Conservation (phyloP, 208 protist species). For the Borovskyia barvae region DNA sequence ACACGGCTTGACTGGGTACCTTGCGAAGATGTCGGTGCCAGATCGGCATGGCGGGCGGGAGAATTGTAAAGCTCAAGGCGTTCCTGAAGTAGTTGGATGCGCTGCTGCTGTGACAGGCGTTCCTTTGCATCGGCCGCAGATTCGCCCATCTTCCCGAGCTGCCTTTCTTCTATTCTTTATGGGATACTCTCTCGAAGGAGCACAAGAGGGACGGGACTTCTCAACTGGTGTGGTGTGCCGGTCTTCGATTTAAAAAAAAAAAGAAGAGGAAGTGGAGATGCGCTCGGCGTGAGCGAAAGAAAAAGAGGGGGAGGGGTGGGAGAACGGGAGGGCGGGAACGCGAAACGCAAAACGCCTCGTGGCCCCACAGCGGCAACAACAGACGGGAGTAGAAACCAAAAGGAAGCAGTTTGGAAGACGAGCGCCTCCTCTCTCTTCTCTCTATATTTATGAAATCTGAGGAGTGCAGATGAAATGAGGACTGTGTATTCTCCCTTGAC, state of each 20-base stretch:
- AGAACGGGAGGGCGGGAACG: neutral
- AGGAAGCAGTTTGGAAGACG: constrained; percentile 2
- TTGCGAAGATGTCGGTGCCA: neutral
- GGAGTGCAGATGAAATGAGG: too few species aligned
- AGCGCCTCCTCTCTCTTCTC: too few species aligned
- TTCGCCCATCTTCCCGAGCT: too few species aligned
- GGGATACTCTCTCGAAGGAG: too few species aligned
- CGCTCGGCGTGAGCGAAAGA: neutral
- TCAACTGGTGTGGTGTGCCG: too few species aligned
- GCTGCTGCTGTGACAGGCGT: constrained; percentile 29
- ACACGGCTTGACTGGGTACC: too few species aligned
- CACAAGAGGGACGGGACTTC: too few species aligned
- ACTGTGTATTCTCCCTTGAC: too few species aligned
- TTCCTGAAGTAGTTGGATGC: constrained; percentile 78
- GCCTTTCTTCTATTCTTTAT: too few species aligned
- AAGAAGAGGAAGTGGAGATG: neutral
- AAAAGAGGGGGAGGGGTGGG: neutral
- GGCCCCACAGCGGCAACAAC: constrained; percentile 2
- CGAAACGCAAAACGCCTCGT: neutral
- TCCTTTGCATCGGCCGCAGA: constrained; percentile 11
- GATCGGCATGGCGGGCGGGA: constrained; percentile 17
- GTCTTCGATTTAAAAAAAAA: too few species aligned
- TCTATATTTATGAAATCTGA: too few species aligned
- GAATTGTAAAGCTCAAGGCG: constrained; percentile 76
- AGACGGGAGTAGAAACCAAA: neutral